Base-by-base conservation (phyloP, 2,329 filamentous ascomycete genomes). In the Fusarium austroafricanum region DNA sequence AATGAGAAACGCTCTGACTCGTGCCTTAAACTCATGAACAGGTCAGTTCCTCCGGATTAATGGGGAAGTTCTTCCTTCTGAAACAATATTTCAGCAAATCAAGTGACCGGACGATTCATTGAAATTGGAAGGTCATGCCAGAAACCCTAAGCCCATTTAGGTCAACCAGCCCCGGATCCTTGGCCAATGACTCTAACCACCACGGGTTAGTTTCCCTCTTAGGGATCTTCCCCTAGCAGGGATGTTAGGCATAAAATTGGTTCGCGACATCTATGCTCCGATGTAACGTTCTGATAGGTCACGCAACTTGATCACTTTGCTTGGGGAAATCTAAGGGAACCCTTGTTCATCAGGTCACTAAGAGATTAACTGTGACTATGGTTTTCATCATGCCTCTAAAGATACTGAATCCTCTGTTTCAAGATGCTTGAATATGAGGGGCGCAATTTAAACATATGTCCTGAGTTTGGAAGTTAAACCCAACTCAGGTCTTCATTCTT, bases 271-370 rank as follows among this genome's bases (percentile, higher is more conserved):
- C 7, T 17, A 35, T 3, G 12, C 11, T n/a, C 26, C 8, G 37
- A 55, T 61, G 59, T 61, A 46, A 61, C 59, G 28, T 35, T 61
- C 10, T 31, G 47, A 55, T 61, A 28, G 42, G 49, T 62, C 59
- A 62, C 42, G 42, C 47, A 23, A 14, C 23, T 28, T 37, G 50
- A 42, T 62, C 59, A 55, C 29, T 31, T 12, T 12, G 29, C 29
- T 31, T 6, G 29, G 3, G 18, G 26, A 17, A 62, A 28, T 6
- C 7, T 20, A 23, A 11, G 17, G 11, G 9, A 9, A 43, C 38
- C 29, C 17, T 10, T 31, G 47, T 45, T 21, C 11, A 29, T 15
- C 3, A 37, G 54, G 47, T 57, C 57, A 62, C 26, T 3, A 9
- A 62, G 23, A 10, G 2, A 17, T 26, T 5, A 28, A 26, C 14